A percentile compares a stretch with the other conserved stretches of the same genome.
Conservation (phyloP, 129 eudicot genomes). For the Sambucus nigra region DNA sequence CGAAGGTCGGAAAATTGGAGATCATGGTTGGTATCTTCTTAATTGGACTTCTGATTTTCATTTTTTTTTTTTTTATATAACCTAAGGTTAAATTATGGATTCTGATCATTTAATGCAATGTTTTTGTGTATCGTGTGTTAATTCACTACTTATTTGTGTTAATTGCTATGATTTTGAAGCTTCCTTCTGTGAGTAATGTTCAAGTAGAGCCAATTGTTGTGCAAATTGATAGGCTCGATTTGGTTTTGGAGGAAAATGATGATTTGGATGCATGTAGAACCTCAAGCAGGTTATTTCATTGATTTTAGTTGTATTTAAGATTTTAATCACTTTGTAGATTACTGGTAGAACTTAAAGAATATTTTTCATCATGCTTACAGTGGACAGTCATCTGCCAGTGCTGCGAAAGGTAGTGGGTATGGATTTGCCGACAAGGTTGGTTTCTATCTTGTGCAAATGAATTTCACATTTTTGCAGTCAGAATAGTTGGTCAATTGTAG, state of each 20-base stretch:
- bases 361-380: slow-evolving; percentile 25
- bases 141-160: neutral
- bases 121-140: neutral
- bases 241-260: slow-evolving; percentile 90
- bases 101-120: too few species aligned
- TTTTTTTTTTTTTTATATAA: too few species aligned
- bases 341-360: slow-evolving; percentile 7
- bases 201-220: slow-evolving; percentile 96
- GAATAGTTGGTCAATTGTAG: neutral
- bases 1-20: slow-evolving; percentile 84
- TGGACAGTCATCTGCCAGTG: slow-evolving; percentile 43
- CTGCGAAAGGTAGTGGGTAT: slow-evolving; percentile 70
- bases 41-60: neutral
- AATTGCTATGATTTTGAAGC: slow-evolving; percentile 38
- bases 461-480: neutral
- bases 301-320: slow-evolving; percentile 5
- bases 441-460: slow-evolving; percentile 7
- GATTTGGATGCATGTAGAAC: slow-evolving; percentile 48
- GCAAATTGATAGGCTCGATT: slow-evolving; percentile 83
- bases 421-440: slow-evolving; percentile 98
- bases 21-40: slow-evolving; percentile 44
- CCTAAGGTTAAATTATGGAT: too few species aligned
- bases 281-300: slow-evolving; percentile 48
- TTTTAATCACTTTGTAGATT: slow-evolving; percentile 2
- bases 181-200: slow-evolving; percentile 80